Evolutionary conservation across 1,284 basidiomycete species (phyloP).

Genomic region (Inonotus hispidus): DNA sequence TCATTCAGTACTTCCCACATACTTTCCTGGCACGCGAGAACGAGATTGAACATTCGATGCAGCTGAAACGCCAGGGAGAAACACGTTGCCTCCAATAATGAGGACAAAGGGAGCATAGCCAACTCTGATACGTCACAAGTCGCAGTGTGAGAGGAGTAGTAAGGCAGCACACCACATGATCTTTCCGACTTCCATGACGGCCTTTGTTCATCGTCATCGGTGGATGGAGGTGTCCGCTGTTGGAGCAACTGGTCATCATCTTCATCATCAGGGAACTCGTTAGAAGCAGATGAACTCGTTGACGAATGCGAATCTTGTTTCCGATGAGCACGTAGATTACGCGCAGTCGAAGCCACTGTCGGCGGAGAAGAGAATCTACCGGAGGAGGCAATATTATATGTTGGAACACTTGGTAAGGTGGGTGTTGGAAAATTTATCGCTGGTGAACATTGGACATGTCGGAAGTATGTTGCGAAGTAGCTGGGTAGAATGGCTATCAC

Average conservation of each 20-base stretch:
- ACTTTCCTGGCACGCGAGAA: constrained; percentile 67
- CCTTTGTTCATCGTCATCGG: constrained; percentile 15
- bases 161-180: constrained; percentile 3
- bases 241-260: constrained; percentile 7
- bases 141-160: constrained; percentile 22
- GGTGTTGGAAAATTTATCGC: constrained; percentile 63
- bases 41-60: constrained; percentile 54
- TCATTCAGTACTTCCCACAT: constrained; percentile 77
- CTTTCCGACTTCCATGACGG: background rate
- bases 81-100: constrained; percentile 44
- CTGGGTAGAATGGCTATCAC: constrained; percentile 56
- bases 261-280: constrained; percentile 5
- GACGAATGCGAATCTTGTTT: constrained; percentile 23
- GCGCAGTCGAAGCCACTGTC: background rate
- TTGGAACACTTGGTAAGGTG: constrained; percentile 58
- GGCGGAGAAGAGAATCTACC: constrained; percentile 29
- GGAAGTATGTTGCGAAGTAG: constrained; percentile 68
- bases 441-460: constrained; percentile 56
- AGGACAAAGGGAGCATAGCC: constrained; percentile 40
- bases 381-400: constrained; percentile 29
- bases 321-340: constrained; percentile 15
- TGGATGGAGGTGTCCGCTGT: constrained; percentile 15
- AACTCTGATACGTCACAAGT: constrained; percentile 35
- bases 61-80: constrained; percentile 57
- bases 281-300: constrained; percentile 7